Evolutionary conservation across 2,329 filamentous ascomycete species (phyloP), one percentile per base, ranked within the genome.

Genomic region (Aureobasidium sp.): DNA sequence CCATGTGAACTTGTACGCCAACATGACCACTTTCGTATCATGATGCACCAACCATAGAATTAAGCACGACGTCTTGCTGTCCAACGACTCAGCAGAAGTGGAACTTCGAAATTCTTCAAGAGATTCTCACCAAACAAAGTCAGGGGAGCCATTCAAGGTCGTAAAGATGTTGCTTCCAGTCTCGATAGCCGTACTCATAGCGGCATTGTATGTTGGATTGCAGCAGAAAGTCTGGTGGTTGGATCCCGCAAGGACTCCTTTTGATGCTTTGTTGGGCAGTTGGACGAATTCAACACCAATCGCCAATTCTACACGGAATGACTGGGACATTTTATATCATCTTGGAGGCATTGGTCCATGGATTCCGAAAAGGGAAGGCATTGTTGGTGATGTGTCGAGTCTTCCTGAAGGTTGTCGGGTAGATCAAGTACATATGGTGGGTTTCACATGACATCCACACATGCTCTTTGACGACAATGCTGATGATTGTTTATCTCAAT

Each of bases 381-480:
- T 71, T 2, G 62, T 72, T 12, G 66, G 67, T 11, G 66, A 65
- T 6, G 71, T 70, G 4, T 67, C 76, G 41, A 67, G 65, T 1
- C 62, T 72, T 4, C 78, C 78, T 0, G 62, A 69, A 5, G 71
- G 71, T 2, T 81, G 79, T 59, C 61, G 64, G 14, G 69, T 81
- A 6, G 74, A 79, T 54, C 78, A 81, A 61, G 72, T 80, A n/a
- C 78, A 81, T 63, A 76, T 81, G 77, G 76, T 79, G 66, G 55
- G 61, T 53, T 7, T 29, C 21, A 4, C 22, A n/a, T n/a, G n/a
- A 11, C 21, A 21, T 16, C 8, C 27, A 30, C 27, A 6, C 12
- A 30, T 30, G 27, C 27, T 30, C 12, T 30, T 12, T 30, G 27
- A 30, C n/a, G n/a, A n/a, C n/a, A n/a, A n/a, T n/a, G n/a, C n/a